phyloP scores from a whole-genome alignment of 1,139 yeast species.

The Taphrina communis region DNA sequence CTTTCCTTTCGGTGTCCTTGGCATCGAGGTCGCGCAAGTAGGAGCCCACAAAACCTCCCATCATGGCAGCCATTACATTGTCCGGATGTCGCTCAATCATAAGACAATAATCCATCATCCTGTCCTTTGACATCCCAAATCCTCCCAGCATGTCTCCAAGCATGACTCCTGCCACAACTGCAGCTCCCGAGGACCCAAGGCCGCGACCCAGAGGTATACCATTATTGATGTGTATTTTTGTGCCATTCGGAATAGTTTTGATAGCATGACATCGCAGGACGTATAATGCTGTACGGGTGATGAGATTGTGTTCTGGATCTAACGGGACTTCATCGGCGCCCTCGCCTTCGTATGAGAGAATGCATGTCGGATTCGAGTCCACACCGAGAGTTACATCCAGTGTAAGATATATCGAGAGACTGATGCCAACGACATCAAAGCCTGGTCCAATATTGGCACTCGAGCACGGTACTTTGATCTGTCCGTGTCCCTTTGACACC shows the following conservation, averaged over 20 bases:
- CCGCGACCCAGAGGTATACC: conserved; percentile 98
- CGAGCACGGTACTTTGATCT: conserved; percentile 87
- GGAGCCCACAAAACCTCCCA: conserved; percentile 98
- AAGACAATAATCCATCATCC: conserved; percentile 90
- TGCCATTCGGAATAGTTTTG: conserved; percentile 77
- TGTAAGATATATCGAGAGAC: conserved; percentile 74
- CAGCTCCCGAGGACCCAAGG: conserved; percentile 97
- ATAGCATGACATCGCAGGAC: conserved; percentile 82
- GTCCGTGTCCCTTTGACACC: conserved; percentile 22
- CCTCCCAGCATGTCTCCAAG: conserved; percentile 84
- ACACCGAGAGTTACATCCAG: conserved; percentile 59
- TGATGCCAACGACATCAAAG: conserved; percentile 92
- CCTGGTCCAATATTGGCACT: conserved; percentile 99
- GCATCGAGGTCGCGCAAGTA: conserved; percentile 79
- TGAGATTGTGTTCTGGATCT: conserved; percentile 74
- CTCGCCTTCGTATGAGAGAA: conserved; percentile 71
- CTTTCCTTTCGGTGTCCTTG: conserved; percentile 72
- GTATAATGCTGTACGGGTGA: conserved; percentile 90
- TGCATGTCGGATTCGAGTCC: conserved; percentile 55
- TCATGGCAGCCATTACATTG: conserved; percentile 97
- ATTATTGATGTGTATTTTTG: conserved; percentile 78
- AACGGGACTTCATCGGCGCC: conserved; percentile 83
- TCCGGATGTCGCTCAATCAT: conserved; percentile 99
- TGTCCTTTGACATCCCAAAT: conserved; percentile 70
- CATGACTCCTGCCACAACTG: conserved; percentile 96